phyloP scores from a whole-genome alignment of 225 moss, liverwort and hornwort species.

The Thuidium tamariscinum region DNA sequence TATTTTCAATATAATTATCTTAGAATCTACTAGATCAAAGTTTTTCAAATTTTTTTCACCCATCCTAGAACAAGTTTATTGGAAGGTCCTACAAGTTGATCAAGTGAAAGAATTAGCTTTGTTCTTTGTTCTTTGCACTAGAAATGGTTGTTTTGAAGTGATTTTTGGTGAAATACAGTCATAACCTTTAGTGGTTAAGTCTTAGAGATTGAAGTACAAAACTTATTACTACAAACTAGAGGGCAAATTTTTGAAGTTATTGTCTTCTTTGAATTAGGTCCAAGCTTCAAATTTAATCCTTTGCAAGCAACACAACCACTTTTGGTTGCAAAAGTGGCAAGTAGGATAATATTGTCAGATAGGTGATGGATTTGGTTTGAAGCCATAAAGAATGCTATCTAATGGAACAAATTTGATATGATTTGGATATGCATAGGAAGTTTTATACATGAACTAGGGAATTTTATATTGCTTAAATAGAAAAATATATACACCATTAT shows the following conservation, averaged over 20 bases:
- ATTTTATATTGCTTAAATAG: neutral
- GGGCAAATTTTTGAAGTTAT: neutral
- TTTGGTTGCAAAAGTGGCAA: neutral
- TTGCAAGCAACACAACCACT: neutral
- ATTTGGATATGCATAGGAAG: neutral
- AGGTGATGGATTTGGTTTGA: neutral
- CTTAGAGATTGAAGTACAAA: neutral
- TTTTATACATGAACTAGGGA: neutral
- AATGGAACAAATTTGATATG: neutral
- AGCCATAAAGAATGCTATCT: neutral
- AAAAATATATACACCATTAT: neutral
- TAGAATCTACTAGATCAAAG: neutral
- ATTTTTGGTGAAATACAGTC: rapidly evolving
- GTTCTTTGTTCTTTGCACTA: neutral
- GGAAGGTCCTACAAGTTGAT: too few relatives aligned
- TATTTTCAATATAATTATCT: neutral
- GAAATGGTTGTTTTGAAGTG: neutral
- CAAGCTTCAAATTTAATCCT: neutral
- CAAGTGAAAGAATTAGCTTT: too few relatives aligned
- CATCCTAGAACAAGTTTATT: neutral
- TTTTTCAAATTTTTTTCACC: neutral
- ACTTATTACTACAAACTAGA: rapidly evolving
- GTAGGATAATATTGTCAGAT: neutral
- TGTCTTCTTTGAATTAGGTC: neutral
- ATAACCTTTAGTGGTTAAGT: rapidly evolving